A percentile compares a stretch with the other conserved stretches of the same genome.
Evolutionary conservation across 164 flowering plant species (phyloP).

Genomic region (Malania oleifera): DNA sequence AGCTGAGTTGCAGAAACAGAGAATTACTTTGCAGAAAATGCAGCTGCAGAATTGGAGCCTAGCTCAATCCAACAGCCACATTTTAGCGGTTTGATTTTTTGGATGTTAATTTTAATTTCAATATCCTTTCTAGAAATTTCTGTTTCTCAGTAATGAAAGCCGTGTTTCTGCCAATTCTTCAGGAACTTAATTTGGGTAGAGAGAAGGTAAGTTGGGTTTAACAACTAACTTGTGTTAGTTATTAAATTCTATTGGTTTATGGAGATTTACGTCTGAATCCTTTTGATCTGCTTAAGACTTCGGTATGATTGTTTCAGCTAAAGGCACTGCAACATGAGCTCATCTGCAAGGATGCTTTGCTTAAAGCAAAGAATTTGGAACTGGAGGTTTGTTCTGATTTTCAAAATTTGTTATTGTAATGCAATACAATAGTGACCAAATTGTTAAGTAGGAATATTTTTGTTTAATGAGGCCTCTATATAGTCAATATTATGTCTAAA

Average conservation of each 20-base stretch:
- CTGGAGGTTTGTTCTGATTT: slow-evolving; percentile 34
- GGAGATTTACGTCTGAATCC: no score
- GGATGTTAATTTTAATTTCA: background rate
- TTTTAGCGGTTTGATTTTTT: slow-evolving; percentile 27
- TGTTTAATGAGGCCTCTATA: no score
- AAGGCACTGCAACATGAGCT: slow-evolving; percentile 69
- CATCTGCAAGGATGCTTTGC: slow-evolving; percentile 49
- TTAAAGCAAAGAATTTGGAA: slow-evolving; percentile 42
- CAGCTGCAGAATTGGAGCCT: slow-evolving; percentile 45
- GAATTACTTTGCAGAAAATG: slow-evolving; percentile 27
- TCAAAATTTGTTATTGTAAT: background rate
- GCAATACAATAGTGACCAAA: background rate
- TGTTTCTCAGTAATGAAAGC: background rate
- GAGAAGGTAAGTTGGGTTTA: slow-evolving; percentile 22
- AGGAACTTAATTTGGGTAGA: slow-evolving; percentile 42
- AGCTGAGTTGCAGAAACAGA: slow-evolving; percentile 32
- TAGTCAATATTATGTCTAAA: no score
- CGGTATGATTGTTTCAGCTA: slow-evolving; percentile 33
- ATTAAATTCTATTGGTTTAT: background rate
- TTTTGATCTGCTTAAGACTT: background rate
- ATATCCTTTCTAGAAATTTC: background rate
- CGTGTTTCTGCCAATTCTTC: slow-evolving; percentile 5
- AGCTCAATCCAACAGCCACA: slow-evolving; percentile 40
- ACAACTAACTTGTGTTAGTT: background rate
- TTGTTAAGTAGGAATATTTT: no score